Percentiles rank a stretch among this genome's conserved stretches.
Conservation (phyloP, 805 yeast genomes). For the Jamesozyma hellenica region DNA sequence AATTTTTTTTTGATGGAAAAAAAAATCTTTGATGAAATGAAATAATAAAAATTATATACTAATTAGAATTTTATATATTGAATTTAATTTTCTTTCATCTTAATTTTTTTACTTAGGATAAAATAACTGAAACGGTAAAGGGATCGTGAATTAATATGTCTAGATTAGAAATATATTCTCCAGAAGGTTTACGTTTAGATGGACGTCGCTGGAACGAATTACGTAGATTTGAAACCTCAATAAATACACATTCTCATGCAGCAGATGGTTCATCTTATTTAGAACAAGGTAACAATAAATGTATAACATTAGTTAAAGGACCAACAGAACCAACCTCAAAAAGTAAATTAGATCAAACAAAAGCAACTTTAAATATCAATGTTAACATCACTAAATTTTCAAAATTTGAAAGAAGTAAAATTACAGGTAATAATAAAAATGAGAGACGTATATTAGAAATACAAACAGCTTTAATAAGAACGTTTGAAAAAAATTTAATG, state of each 20-base stretch:
- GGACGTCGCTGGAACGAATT: constrained; percentile 95
- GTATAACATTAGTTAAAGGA: constrained; percentile 76
- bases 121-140: too few species aligned
- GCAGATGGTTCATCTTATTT: constrained; percentile 89
- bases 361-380: constrained; percentile 52
- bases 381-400: constrained; percentile 75
- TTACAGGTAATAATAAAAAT: constrained; percentile 36
- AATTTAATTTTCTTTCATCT: too few species aligned
- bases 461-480: constrained; percentile 53
- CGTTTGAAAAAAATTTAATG: constrained; percentile 67
- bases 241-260: constrained; percentile 79
- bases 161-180: constrained; percentile 77
- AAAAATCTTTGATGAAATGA: too few species aligned
- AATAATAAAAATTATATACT: too few species aligned
- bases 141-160: too few species aligned
- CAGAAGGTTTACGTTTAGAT: constrained; percentile 87
- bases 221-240: constrained; percentile 66
- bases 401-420: constrained; percentile 62
- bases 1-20: too few species aligned
- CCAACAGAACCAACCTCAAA: constrained; percentile 72
- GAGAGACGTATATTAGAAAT: constrained; percentile 66
- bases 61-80: too few species aligned
- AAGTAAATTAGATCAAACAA: constrained; percentile 40
- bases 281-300: constrained; percentile 86
- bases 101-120: too few species aligned